A percentile compares a stretch with the other conserved stretches of the same genome.
These are phyloP conservation scores for Acanthamoeba triangularis DNA, from an alignment of 208 protist species.

Conservation along the genomic window DNA sequence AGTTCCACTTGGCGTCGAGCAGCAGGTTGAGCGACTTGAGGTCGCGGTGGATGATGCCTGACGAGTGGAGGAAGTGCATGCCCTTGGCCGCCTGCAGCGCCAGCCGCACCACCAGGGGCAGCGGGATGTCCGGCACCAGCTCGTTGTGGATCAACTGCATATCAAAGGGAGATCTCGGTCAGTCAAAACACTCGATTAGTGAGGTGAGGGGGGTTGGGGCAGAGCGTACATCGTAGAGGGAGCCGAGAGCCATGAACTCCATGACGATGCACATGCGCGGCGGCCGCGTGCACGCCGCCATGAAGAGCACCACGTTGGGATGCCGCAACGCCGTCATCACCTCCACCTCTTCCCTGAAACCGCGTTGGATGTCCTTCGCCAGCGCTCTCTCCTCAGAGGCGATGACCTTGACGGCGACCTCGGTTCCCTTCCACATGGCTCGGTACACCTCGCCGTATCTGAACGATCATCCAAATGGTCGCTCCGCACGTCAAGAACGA, in stretches of 20 bases:
- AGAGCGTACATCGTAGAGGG: neutral
- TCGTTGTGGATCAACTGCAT: constrained; percentile 1
- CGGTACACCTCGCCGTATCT: constrained; percentile 1
- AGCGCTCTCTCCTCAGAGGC: neutral
- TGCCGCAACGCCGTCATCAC: constrained; percentile 22
- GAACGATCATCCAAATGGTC: too few species aligned
- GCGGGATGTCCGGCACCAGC: constrained; percentile 58
- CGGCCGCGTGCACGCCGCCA: constrained; percentile 26
- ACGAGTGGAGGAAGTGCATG: constrained; percentile 75
- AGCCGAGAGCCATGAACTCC: constrained; percentile 7
- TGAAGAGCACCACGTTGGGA: constrained; percentile 64
- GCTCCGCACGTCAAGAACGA: too few species aligned
- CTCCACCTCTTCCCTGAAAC: neutral
- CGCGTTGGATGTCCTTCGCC: neutral
- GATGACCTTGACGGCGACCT: constrained; percentile 61
- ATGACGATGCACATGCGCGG: constrained; percentile 13
- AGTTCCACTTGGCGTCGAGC: constrained; percentile 83
- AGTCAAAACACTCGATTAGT: too few species aligned
- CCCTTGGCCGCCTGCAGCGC: constrained; percentile 47
- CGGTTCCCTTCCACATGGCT: constrained; percentile 36
- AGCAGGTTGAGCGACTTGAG: constrained; percentile 85
- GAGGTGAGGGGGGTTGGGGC: too few species aligned
- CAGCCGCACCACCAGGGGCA: neutral
- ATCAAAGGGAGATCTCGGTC: neutral
- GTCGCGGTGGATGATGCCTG: constrained; percentile 79